These are phyloP conservation scores for Tympanopsis confertula DNA, from an alignment of 2,329 filamentous ascomycete genomes.

Conservation along the genomic window DNA sequence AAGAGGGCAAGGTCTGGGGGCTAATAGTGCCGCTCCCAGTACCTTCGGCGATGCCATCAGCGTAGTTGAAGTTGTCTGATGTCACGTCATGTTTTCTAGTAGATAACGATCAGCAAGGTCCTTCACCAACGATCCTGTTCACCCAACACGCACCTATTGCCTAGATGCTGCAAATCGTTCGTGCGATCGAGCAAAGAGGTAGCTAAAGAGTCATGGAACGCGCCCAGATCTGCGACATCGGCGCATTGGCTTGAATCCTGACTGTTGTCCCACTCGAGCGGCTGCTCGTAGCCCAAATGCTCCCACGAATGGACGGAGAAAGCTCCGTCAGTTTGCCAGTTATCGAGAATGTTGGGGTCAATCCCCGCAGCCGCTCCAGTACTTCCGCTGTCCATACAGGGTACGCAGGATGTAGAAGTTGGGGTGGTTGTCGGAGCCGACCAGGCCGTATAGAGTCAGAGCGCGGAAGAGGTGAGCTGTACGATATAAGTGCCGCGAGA, in stretches of 20 bases:
- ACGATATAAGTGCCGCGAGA: too few species aligned
- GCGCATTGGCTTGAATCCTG: constrained; percentile 23
- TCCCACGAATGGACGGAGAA: constrained; percentile 22
- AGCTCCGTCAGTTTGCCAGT: constrained; percentile 18
- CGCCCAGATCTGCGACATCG: constrained; percentile 14
- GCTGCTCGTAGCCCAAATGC: constrained; percentile 18
- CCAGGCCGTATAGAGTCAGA: too few species aligned
- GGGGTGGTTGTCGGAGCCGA: too few species aligned
- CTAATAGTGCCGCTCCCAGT: constrained; percentile 16
- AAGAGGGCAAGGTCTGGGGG: constrained; percentile 20
- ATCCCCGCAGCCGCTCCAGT: constrained; percentile 22
- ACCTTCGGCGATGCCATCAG: constrained; percentile 4
- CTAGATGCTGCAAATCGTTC: background rate
- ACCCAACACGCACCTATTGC: background rate
- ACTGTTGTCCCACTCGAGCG: constrained; percentile 22
- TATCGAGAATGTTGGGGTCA: constrained; percentile 25
- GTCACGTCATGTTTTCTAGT: constrained; percentile 16
- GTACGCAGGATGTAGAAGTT: too few species aligned
- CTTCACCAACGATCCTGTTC: background rate
- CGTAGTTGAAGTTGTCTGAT: constrained; percentile 17
- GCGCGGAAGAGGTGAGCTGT: too few species aligned
- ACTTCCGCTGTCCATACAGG: constrained; percentile 23
- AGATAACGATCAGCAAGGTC: constrained; percentile 7
- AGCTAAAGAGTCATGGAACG: constrained; percentile 15
- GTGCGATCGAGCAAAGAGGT: constrained; percentile 5